A percentile compares a stretch with the other conserved stretches of the same genome.
phyloP scores from a whole-genome alignment of 2,329 filamentous ascomycete genomes.

The Graphilbum sp. region DNA sequence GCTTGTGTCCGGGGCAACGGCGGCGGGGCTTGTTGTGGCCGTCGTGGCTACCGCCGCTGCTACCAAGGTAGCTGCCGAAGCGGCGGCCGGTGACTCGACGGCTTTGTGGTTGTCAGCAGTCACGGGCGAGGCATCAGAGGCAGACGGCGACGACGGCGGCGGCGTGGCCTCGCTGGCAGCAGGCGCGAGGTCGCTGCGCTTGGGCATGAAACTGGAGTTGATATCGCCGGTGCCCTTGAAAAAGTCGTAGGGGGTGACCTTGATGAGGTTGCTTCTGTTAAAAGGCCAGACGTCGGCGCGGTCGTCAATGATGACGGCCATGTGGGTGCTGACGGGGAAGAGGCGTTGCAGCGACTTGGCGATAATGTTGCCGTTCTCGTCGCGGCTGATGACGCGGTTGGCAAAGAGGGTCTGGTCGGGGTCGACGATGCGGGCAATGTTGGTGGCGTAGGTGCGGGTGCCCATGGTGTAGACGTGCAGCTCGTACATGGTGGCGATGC shows the following conservation, averaged over 20 bases:
- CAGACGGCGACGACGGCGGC: not conserved
- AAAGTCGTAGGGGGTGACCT: conserved; percentile 91
- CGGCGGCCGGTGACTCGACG: not conserved
- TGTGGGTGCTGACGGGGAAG: conserved; percentile 93
- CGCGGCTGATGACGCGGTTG: conserved; percentile 86
- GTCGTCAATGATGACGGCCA: conserved; percentile 98
- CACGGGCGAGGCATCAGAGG: not conserved
- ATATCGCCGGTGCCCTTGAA: conserved; percentile 98
- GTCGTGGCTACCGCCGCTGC: conserved; percentile 6
- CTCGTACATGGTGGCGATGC: conserved; percentile 70
- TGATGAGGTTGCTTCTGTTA: conserved; percentile 85
- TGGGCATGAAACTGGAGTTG: conserved; percentile 92
- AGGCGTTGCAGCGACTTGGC: conserved; percentile 79
- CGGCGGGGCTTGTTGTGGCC: not conserved
- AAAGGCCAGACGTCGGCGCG: conserved; percentile 86
- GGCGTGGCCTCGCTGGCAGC: conserved; percentile 1
- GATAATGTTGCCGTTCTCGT: conserved; percentile 88
- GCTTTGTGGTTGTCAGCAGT: too few species aligned
- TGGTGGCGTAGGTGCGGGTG: conserved; percentile 84
- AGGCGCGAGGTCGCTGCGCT: conserved; percentile 41
- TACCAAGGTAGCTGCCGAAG: not conserved
- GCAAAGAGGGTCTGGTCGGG: conserved; percentile 80
- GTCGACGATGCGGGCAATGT: conserved; percentile 85
- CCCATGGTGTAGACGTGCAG: conserved; percentile 99
- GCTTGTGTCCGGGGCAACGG: not conserved